These are phyloP conservation scores for Atkinsonella hypoxylon DNA, from an alignment of 2,329 filamentous ascomycete genomes.

Conservation along the genomic window DNA sequence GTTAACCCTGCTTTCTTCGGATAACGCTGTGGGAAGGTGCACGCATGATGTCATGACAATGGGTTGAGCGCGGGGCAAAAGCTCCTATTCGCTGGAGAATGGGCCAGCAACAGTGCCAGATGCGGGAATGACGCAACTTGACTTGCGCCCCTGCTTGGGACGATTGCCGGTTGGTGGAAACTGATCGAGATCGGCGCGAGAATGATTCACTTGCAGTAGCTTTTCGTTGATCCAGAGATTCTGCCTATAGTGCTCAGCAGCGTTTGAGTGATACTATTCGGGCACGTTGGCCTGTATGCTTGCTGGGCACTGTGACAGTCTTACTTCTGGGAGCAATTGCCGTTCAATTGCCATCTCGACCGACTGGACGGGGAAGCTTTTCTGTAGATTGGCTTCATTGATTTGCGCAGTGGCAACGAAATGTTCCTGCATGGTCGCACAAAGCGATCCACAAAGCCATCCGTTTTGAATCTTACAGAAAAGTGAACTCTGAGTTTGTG, in stretches of 20 bases:
- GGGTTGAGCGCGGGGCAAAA: slow-evolving; percentile 7
- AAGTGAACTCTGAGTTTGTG: background rate
- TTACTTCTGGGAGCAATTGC: too few relatives aligned
- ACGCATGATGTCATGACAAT: slow-evolving; percentile 8
- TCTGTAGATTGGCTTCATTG: too few relatives aligned
- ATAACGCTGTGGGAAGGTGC: background rate
- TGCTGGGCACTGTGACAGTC: too few relatives aligned
- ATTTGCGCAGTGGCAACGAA: background rate
- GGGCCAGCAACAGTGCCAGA: background rate
- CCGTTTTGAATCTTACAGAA: background rate
- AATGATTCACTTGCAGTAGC: background rate
- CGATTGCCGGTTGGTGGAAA: background rate
- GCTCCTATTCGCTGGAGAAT: slow-evolving; percentile 4
- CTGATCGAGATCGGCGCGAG: background rate
- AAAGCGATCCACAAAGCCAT: background rate
- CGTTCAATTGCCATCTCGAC: too few relatives aligned
- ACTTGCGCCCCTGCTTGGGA: background rate
- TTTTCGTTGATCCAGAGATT: background rate
- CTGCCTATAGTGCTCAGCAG: background rate
- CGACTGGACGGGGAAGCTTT: too few relatives aligned
- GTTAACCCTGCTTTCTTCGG: background rate
- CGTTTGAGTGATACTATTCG: too few relatives aligned
- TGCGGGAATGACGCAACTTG: slow-evolving; percentile 1
- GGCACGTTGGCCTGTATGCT: too few relatives aligned
- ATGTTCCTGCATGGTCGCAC: background rate